Evolutionary conservation across 2,329 filamentous ascomycete genomes (phyloP).

Genomic region (Lasiodiplodia gonubiensis): DNA sequence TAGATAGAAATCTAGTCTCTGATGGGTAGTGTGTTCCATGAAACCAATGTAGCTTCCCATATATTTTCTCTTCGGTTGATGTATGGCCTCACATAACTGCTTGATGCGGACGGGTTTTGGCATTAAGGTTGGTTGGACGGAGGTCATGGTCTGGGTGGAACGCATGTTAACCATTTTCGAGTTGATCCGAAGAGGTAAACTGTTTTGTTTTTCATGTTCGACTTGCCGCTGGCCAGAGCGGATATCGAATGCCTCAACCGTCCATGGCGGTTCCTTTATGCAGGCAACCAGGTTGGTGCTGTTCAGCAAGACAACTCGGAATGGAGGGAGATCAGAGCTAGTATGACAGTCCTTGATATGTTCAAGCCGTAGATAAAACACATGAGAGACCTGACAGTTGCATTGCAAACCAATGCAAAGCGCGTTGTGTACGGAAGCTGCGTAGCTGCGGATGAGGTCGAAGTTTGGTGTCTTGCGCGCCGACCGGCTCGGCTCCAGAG

Average conservation of each 20-base stretch:
- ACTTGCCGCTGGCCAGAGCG: background rate
- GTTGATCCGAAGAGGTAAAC: background rate
- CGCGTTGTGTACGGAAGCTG: background rate
- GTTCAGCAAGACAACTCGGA: background rate
- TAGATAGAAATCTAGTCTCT: background rate
- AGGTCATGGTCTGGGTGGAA: background rate
- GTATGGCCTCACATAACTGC: background rate
- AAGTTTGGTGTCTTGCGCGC: background rate
- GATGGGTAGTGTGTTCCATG: background rate
- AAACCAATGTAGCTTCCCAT: background rate
- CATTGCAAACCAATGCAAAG: background rate
- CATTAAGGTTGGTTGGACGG: background rate
- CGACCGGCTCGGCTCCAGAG: background rate
- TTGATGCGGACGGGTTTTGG: background rate
- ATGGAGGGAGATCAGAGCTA: background rate
- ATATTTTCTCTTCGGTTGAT: background rate
- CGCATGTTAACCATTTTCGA: background rate
- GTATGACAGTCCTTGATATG: background rate
- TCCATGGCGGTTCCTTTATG: background rate
- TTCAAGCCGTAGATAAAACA: background rate
- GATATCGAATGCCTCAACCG: background rate
- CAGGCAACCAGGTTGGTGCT: background rate
- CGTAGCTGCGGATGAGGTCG: background rate
- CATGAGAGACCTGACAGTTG: background rate
- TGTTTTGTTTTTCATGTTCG: background rate